Evolutionary conservation across 768 basidiomycete genomes (phyloP), one percentile per base, ranked within the genome.

Genomic region (Serendipita vermifera): DNA sequence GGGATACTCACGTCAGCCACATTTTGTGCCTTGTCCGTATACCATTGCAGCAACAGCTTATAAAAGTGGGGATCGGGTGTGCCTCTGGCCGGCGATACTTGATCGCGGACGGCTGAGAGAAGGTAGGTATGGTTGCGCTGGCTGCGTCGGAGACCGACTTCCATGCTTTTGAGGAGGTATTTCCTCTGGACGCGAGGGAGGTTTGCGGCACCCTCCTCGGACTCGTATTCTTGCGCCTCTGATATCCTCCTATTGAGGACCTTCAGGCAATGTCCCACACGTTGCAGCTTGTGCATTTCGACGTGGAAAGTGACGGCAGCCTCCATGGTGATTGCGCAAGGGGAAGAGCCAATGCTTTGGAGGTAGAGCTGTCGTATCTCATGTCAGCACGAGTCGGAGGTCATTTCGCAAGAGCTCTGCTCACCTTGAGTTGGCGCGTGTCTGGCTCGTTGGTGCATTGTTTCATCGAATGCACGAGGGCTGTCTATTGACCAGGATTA

Each of bases 401-500:
- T 20, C 17, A 9, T 20, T 26, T 7, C 5, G 46, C 5, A 20
- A 22, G 46, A 7, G n/a, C 15, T 5, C 46, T 9, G 31, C 46
- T 22, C 27, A 51, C 46, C 9, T 29, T 20, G n/a, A 51, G 27
- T 29, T 51, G 22, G 9, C 22, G 5, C 46, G 24, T 29, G 22
- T 29, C 24, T 20, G 46, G 15, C 46, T 51, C 46, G 22, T n/a
- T 9, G 7, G 11, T 22, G n/a, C 17, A 29, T 9, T 51, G 20
- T n/a, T 29, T 51, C 46, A 51, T 51, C n/a, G 46, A 51, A 7
- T 26, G 46, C 46, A 51, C 46, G 27, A 51, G 46, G 5, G 46
- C 11, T n/a, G 24, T 51, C 46, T 51, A 51, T 29, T 41, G 17
- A 26, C 26, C 39, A 41, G 39, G 39, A 41, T 20, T 26, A 41